These are phyloP conservation scores for Entomortierella parvispora DNA, from an alignment of 192 early-diverging fungal species.

Conservation along the genomic window DNA sequence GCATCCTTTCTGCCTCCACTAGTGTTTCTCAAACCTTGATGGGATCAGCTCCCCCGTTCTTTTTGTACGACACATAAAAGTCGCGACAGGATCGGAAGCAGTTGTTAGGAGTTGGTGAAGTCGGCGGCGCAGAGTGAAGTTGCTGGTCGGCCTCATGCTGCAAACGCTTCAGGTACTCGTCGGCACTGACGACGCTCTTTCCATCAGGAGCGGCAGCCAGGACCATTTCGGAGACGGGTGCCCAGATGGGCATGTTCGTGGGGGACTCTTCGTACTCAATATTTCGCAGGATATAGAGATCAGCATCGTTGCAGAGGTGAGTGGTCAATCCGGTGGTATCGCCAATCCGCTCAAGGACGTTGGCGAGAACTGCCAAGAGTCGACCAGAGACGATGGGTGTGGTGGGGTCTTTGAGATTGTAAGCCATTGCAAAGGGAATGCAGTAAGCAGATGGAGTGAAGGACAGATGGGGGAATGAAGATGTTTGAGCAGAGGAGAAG, in stretches of 20 bases:
- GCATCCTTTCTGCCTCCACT: too few relatives aligned
- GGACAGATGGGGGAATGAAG: neutral
- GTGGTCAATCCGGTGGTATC: conserved; percentile 21
- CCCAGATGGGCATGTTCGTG: conserved; percentile 49
- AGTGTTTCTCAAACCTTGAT: conserved; percentile 22
- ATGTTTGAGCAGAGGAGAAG: neutral
- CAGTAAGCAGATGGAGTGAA: neutral
- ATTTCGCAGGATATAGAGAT: conserved; percentile 36
- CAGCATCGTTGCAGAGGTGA: conserved; percentile 39
- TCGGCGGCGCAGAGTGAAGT: neutral
- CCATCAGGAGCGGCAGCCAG: neutral
- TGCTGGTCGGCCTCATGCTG: conserved; percentile 14
- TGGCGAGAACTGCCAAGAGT: conserved; percentile 34
- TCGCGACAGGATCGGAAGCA: conserved; percentile 53
- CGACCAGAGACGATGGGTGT: conserved; percentile 53
- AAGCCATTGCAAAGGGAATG: neutral
- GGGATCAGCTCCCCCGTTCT: conserved; percentile 37
- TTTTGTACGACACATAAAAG: conserved; percentile 55
- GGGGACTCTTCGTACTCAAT: conserved; percentile 36
- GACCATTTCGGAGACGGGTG: conserved; percentile 23
- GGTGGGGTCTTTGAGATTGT: conserved; percentile 36
- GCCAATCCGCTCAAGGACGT: conserved; percentile 47
- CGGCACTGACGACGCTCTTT: neutral
- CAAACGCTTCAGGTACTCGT: conserved; percentile 4
- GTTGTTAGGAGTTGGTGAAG: neutral